Percentiles rank a stretch among this genome's conserved stretches.
phyloP scores from a whole-genome alignment of 1,284 basidiomycete genomes.

The Wallemia mellicola region DNA sequence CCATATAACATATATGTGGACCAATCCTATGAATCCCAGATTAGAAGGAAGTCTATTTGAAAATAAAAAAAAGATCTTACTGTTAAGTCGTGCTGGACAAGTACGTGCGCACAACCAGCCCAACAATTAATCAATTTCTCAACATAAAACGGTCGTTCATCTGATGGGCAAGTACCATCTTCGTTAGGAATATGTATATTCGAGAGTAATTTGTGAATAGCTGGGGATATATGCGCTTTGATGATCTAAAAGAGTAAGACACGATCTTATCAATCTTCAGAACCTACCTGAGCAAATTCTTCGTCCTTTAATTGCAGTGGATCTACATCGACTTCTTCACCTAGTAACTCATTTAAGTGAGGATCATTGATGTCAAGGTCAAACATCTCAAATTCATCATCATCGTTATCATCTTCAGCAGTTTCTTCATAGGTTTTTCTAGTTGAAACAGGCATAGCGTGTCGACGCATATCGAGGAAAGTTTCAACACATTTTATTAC shows the following conservation, averaged over 20 bases:
- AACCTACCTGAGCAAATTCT: no score
- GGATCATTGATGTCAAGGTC: conserved; percentile 29
- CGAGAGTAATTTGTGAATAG: conserved; percentile 31
- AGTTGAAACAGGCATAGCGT: conserved; percentile 22
- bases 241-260: no score
- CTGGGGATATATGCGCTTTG: conserved; percentile 24
- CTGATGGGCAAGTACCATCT: conserved; percentile 9
- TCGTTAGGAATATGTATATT: conserved; percentile 20
- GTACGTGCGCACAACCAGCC: conserved; percentile 37
- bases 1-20: conserved; percentile 26
- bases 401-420: conserved; percentile 33
- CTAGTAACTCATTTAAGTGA: conserved; percentile 24
- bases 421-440: conserved; percentile 12
- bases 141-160: conserved; percentile 12
- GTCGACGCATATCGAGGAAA: conserved; percentile 31
- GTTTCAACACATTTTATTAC: conserved; percentile 29
- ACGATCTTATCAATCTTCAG: no score
- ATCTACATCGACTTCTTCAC: conserved; percentile 11
- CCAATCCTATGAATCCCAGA: conserved; percentile 26
- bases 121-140: conserved; percentile 41
- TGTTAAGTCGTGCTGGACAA: conserved; percentile 28
- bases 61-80: conserved; percentile 14
- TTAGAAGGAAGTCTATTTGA: neutral
- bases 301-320: conserved; percentile 8
- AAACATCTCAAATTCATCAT: conserved; percentile 25